Evolutionary conservation across 257 asterid genomes (phyloP).

Genomic region (Nicotiana noctiflora): DNA sequence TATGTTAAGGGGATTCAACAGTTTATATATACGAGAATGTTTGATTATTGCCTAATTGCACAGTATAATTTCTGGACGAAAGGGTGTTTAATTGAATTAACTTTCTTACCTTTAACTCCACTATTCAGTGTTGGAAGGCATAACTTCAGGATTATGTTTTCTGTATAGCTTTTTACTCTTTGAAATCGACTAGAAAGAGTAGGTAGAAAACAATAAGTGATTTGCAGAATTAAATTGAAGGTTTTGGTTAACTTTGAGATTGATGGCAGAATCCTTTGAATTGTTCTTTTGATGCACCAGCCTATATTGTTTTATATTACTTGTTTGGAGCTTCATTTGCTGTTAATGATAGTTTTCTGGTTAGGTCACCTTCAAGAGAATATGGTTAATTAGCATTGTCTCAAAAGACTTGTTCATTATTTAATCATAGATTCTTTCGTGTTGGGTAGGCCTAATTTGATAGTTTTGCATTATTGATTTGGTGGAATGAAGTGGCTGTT

Average conservation of each 20-base stretch:
- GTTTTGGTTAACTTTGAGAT: not conserved
- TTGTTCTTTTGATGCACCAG: not conserved
- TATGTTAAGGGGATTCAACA: no score
- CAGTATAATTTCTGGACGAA: no score
- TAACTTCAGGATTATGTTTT: not conserved
- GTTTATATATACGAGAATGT: no score
- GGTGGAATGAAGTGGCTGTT: not conserved
- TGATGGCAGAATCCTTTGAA: not conserved
- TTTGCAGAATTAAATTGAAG: not conserved
- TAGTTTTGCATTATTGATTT: not conserved
- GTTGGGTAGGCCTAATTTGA: not conserved
- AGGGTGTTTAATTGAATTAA: no score
- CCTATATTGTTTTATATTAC: not conserved
- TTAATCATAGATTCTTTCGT: not conserved
- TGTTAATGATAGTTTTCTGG: not conserved
- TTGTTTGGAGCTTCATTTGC: not conserved
- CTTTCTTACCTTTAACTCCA: no score
- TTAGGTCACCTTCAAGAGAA: not conserved
- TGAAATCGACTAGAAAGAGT: not conserved
- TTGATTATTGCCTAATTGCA: no score
- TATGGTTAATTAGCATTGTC: not conserved
- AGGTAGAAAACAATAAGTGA: not conserved
- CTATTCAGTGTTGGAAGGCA: not conserved
- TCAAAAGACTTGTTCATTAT: not conserved
- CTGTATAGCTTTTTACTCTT: not conserved